Evolutionary conservation across 176 grass and related monocot genomes (phyloP).

Genomic region (Stipa capillata): DNA sequence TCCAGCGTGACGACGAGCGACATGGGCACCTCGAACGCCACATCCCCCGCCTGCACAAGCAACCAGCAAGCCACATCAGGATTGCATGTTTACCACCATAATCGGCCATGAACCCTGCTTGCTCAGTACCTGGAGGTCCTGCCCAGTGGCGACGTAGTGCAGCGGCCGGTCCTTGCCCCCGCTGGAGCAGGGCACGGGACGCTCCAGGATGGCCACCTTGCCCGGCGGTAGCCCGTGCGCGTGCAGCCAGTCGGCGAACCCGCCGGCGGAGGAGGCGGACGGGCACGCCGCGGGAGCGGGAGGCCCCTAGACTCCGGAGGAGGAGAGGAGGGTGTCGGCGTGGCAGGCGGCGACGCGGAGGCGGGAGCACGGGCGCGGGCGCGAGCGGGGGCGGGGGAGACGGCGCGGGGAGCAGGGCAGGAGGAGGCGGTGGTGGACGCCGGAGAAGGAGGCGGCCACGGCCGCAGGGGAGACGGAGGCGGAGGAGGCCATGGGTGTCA

Average conservation of each 20-base stretch:
- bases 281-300: conserved; percentile 15
- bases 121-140: conserved; percentile 54
- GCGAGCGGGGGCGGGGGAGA: conserved; percentile 8
- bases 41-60: conserved; percentile 66
- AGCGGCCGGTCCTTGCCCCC: conserved; percentile 57
- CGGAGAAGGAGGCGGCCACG: conserved; percentile 16
- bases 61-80: neutral
- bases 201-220: conserved; percentile 69
- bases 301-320: neutral
- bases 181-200: conserved; percentile 42
- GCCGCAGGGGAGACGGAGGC: too few relatives aligned
- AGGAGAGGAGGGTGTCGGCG: conserved; percentile 49
- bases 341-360: conserved; percentile 34
- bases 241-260: conserved; percentile 68
- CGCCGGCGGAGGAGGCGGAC: conserved; percentile 22
- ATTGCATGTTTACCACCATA: neutral
- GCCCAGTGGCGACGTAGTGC: conserved; percentile 60
- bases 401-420: conserved; percentile 20
- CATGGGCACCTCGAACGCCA: conserved; percentile 82
- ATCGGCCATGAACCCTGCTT: neutral
- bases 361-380: neutral
- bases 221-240: conserved; percentile 48
- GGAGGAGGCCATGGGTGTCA: too few relatives aligned
- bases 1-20: conserved; percentile 84
- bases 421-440: conserved; percentile 24